Base-by-base conservation (phyloP, 164 flowering plant species). In the Vitis riparia region DNA sequence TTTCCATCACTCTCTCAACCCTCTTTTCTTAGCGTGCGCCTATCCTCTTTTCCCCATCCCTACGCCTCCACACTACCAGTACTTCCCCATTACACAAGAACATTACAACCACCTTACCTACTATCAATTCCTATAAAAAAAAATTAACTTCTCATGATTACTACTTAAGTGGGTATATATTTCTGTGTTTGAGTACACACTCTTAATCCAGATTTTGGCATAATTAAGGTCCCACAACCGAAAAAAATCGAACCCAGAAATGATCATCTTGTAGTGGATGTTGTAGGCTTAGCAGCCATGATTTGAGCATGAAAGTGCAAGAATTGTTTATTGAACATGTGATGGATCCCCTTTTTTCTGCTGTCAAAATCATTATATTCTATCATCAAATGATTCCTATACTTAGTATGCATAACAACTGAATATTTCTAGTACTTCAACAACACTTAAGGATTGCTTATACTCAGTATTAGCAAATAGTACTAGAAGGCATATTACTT, bases 21-120 rank as follows among this genome's bases (percentile, higher is more conserved):
- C 16, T n/a, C n/a, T 13, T 53, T 67, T 16, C 59, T 5, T 6
- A 59, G 63, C 70, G 70, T 68, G 70, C 70, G 63, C 70, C 27
- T 11, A 32, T 29, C 9, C 16, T 7, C 14, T 62, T 53, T 53
- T 53, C 56, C 56, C 2, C 56, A 53, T 13, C 56, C 56, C 56
- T 1, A 53, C 56, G 56, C 56, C 56, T 53, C n/a, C 15, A 53
- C 56, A 53, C n/a, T 53, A n/a, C n/a, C n/a, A 53, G 44, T 37
- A 37, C 44, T 37, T 37, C 44, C 15, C 56, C 56, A 53, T 11
- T 53, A 53, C 56, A 53, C n/a, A n/a, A 53, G 44, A 53, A 53
- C 56, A 14, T 53, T 13, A 53, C 56, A 53, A 53, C 56, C 56
- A 53, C 56, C 56, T 11, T 12, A 53, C 56, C 56, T 53, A 53